Evolutionary conservation across 1,284 basidiomycete species (phyloP).

Genomic region (Sparassis latifolia): DNA sequence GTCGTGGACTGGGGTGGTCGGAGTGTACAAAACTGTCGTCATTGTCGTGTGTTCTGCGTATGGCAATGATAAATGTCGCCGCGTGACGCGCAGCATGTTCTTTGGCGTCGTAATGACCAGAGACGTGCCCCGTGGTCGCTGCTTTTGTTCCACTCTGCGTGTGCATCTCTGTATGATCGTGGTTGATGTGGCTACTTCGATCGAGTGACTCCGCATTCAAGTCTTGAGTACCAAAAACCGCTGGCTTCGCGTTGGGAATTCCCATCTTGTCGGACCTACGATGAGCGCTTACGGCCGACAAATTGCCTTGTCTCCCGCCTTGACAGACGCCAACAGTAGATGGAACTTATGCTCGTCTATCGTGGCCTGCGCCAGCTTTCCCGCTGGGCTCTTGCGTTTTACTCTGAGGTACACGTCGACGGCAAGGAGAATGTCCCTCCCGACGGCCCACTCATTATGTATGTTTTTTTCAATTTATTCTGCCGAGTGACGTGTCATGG

Average conservation of each 20-base stretch:
- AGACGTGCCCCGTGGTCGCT: constrained; percentile 72
- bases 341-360: constrained; percentile 52
- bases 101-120: constrained; percentile 17
- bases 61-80: constrained; percentile 55
- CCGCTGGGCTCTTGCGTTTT: constrained; percentile 63
- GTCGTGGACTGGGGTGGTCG: background rate
- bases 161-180: too few species aligned
- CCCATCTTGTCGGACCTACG: too few species aligned
- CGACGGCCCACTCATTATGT: constrained; percentile 85
- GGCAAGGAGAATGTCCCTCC: constrained; percentile 74
- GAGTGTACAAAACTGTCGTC: constrained; percentile 16
- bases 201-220: too few species aligned
- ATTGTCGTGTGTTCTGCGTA: constrained; percentile 30
- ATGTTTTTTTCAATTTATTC: constrained; percentile 37
- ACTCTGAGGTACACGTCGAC: constrained; percentile 60
- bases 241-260: too few species aligned
- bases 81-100: constrained; percentile 75
- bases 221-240: too few species aligned
- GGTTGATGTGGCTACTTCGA: too few species aligned
- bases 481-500: background rate
- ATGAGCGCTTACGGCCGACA: too few species aligned
- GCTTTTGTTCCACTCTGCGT: constrained; percentile 11
- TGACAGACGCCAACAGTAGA: constrained; percentile 9
- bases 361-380: constrained; percentile 59
- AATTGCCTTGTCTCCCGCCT: too few species aligned